Evolutionary conservation across 2,329 filamentous ascomycete species (phyloP).

Genomic region (Penicillium fuscoglaucum): DNA sequence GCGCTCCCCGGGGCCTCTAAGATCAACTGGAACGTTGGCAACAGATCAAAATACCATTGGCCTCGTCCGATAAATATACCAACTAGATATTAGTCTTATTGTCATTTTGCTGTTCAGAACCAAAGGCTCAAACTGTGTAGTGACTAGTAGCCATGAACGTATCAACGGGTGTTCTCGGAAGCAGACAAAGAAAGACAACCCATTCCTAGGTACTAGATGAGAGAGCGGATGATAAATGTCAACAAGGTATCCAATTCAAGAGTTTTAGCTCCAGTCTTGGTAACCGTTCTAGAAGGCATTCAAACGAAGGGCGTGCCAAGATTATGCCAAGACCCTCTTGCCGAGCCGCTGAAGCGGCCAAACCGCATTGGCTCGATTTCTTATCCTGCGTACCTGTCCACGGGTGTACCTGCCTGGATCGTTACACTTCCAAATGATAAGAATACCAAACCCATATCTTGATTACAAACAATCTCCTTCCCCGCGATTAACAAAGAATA

Average conservation of each 20-base stretch:
- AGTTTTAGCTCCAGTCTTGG: not conserved
- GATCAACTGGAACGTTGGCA: not conserved
- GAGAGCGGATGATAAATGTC: not conserved
- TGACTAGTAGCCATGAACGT: not conserved
- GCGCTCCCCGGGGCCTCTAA: too few relatives aligned
- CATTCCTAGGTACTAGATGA: not conserved
- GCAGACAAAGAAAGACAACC: not conserved
- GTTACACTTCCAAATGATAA: not conserved
- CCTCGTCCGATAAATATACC: not conserved
- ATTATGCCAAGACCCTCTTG: not conserved
- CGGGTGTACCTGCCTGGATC: not conserved
- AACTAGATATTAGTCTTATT: not conserved
- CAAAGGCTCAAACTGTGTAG: not conserved
- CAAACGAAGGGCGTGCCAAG: not conserved
- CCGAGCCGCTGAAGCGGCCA: not conserved
- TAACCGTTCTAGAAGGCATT: not conserved
- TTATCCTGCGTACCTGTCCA: not conserved
- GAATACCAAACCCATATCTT: not conserved
- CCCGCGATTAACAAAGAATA: not conserved
- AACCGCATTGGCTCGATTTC: not conserved
- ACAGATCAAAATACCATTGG: not conserved
- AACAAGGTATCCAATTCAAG: not conserved
- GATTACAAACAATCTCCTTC: not conserved
- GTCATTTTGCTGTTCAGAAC: too few relatives aligned
- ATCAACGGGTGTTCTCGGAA: not conserved